These are phyloP conservation scores for Bruguiera parviflora DNA, from an alignment of 345 rosid genomes.

Conservation along the genomic window DNA sequence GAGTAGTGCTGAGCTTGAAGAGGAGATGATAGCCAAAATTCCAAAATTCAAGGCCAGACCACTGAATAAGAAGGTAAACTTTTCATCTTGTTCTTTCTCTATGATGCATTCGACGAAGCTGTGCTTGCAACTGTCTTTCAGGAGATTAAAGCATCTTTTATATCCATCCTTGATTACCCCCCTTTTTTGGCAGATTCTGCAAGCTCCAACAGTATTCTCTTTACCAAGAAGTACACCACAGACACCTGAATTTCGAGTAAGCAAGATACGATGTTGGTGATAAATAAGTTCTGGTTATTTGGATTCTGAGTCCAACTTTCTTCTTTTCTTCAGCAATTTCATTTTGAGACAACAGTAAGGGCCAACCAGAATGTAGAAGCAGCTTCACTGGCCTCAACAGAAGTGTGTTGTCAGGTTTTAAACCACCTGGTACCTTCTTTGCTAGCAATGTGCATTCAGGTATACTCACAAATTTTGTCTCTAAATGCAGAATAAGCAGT, in stretches of 20 bases:
- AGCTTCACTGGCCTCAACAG: constrained; percentile 72
- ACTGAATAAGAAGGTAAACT: constrained; percentile 76
- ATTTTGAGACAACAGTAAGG: constrained; percentile 73
- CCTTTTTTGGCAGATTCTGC: constrained; percentile 51
- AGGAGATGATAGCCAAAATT: constrained; percentile 94
- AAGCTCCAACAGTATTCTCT: constrained; percentile 60
- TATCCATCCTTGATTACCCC: neutral
- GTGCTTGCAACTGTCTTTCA: neutral
- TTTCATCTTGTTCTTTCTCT: neutral
- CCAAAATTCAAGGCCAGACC: constrained; percentile 97
- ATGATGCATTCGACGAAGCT: neutral
- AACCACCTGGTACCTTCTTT: neutral
- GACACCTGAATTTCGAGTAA: constrained; percentile 78
- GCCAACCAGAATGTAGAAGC: constrained; percentile 79
- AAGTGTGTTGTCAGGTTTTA: constrained; percentile 59
- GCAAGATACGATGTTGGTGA: neutral
- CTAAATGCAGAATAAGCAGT: constrained; percentile 41
- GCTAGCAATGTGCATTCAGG: neutral
- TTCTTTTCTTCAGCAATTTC: constrained; percentile 65
- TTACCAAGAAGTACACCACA: constrained; percentile 70
- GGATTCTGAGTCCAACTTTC: neutral
- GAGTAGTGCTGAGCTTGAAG: constrained; percentile 93
- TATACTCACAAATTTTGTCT: constrained; percentile 6
- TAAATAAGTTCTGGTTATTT: neutral
- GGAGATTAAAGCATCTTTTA: neutral